Evolutionary conservation across 2,329 filamentous ascomycete genomes (phyloP), one percentile per base, ranked within the genome.

Genomic region (Xylariomycetidae sp.): DNA sequence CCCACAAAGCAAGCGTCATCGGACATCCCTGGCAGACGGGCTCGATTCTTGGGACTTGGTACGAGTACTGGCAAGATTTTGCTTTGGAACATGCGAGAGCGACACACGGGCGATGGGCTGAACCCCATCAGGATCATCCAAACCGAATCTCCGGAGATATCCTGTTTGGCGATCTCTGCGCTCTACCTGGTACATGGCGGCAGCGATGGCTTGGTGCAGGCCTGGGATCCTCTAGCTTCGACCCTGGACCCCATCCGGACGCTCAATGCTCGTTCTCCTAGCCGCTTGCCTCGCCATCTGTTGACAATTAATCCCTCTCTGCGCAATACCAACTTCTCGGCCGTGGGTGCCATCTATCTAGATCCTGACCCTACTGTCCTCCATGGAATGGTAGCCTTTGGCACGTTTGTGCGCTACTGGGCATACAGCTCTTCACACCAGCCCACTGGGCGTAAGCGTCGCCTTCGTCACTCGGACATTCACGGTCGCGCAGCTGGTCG

Each of bases 211-310:
- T 74, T 97, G 3, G 90, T 95, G 4, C 92, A 97, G 58, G 86
- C 88, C 5, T 98, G 92, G 92, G 92, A 98, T 63, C 86, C 85
- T n/a, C 67, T 98, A 29, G 87, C 82, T 1, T 97, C 90, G 2
- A 84, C 74, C 0, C 62, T 72, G 13, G 79, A 82, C 14, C 87
- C 92, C 0, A 74, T 97, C 32, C 80, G 88, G 25, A 97, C 88
- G 0, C 69, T 98, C 34, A 89, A 94, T 54, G 87, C 88, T 3
- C 80, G 85, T 11, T 88, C 90, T 45, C 85, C 85, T 2, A 82
- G 85, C 6, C 80, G 88, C 17, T 83, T 89, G 31, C 85, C 89
- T 42, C 85, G 89, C 36, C 80, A 88, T 42, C 64, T 79, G 46
- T 57, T 69, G 26, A 57, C 70, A 16, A 61, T 69, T 40, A 71